Conservation (phyloP, 2,329 filamentous ascomycete species). For the Alternaria sp. region DNA sequence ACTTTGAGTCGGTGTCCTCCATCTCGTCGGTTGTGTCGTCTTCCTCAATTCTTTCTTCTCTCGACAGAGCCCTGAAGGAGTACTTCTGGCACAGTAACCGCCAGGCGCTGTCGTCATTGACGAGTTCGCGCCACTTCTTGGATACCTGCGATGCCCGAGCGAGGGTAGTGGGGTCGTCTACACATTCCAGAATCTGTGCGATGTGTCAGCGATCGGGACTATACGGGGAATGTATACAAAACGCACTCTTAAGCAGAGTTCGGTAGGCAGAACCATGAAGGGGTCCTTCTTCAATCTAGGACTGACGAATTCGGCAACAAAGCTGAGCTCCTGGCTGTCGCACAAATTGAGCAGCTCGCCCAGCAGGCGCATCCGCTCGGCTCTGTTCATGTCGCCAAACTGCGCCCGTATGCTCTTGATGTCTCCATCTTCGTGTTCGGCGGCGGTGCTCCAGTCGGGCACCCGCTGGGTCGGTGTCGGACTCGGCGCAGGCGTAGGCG, state of each 20-base stretch:
- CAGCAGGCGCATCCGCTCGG: constrained; percentile 79
- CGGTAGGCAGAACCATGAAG: constrained; percentile 88
- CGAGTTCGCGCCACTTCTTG: constrained; percentile 86
- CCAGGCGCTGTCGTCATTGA: constrained; percentile 98
- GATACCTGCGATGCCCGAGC: constrained; percentile 97
- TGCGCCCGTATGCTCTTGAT: constrained; percentile 78
- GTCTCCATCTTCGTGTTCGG: constrained; percentile 82
- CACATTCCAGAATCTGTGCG: constrained; percentile 86
- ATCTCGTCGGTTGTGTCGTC: constrained; percentile 36
- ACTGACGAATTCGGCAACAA: constrained; percentile 94
- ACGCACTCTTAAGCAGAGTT: constrained; percentile 85
- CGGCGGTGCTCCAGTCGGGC: constrained; percentile 78
- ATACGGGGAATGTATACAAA: not conserved
- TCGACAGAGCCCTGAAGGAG: constrained; percentile 72
- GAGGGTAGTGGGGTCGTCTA: constrained; percentile 94
- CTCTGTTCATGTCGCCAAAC: constrained; percentile 77
- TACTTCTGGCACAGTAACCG: constrained; percentile 97
- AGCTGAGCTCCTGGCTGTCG: constrained; percentile 92
- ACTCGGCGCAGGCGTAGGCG: constrained; percentile 71
- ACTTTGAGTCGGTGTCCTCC: constrained; percentile 30
- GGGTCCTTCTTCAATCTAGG: constrained; percentile 95
- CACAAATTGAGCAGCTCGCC: constrained; percentile 91
- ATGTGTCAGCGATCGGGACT: constrained; percentile 19
- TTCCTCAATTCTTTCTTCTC: constrained; percentile 47
- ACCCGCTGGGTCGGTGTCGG: constrained; percentile 67